Conservation (phyloP, 2,329 filamentous ascomycete species). For the Thelonectria discophora region DNA sequence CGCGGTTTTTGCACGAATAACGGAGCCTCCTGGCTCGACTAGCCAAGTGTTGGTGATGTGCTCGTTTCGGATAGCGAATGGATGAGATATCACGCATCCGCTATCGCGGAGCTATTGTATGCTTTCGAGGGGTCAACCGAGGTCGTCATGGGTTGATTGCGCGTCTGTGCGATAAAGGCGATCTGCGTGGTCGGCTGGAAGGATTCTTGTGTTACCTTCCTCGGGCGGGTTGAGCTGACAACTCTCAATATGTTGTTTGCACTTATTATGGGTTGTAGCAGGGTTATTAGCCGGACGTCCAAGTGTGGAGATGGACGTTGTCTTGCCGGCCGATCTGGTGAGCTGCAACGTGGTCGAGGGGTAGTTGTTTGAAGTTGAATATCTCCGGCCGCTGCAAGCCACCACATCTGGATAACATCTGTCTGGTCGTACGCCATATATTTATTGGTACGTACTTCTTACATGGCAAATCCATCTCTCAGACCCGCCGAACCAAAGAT, state of each 20-base stretch:
- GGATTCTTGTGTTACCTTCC: not conserved
- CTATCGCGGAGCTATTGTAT: slow-evolving; percentile 2
- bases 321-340: not conserved
- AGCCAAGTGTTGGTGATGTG: slow-evolving; percentile 4
- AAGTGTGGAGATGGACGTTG: not conserved
- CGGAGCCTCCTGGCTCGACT: slow-evolving; percentile 11
- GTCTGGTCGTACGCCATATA: not conserved
- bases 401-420: not conserved
- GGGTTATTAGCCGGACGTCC: slow-evolving; percentile 1
- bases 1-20: slow-evolving; percentile 35
- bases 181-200: not conserved
- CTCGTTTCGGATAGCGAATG: slow-evolving; percentile 27
- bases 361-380: slow-evolving; percentile 6
- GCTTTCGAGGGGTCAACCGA: not conserved
- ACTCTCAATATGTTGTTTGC: not conserved
- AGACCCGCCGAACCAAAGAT: not conserved
- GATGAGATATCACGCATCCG: slow-evolving; percentile 2
- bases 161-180: slow-evolving; percentile 9
- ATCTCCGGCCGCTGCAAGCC: not conserved
- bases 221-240: not conserved
- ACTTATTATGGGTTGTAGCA: not conserved
- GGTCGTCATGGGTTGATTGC: slow-evolving; percentile 14
- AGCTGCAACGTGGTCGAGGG: not conserved
- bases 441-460: not conserved
- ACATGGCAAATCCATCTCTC: too few relatives aligned